Percentiles rank a stretch among this genome's conserved stretches.
Evolutionary conservation across 495 filamentous ascomycete genomes (phyloP).

Genomic region (Cercophora newfieldiana): DNA sequence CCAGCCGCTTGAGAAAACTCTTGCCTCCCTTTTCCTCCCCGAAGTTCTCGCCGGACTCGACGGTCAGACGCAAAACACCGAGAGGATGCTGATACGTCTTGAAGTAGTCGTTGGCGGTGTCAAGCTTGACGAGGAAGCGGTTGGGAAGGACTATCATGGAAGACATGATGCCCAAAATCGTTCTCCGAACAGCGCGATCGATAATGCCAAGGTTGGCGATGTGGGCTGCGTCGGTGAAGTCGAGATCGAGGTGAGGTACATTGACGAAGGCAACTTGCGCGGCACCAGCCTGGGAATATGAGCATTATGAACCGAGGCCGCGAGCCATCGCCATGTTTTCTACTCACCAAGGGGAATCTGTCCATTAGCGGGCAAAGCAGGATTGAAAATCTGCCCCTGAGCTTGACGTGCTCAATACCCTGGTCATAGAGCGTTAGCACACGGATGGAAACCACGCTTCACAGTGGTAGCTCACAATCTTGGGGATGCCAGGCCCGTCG

Average conservation of each 20-base stretch:
- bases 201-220: conserved; percentile 40
- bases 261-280: conserved; percentile 48
- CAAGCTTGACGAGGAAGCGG: conserved; percentile 15
- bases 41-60: conserved; percentile 38
- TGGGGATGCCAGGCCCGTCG: conserved; percentile 40
- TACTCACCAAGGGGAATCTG: conserved; percentile 40
- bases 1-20: conserved; percentile 35
- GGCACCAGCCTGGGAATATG: conserved; percentile 40
- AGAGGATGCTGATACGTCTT: conserved; percentile 42
- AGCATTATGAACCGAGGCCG: neutral
- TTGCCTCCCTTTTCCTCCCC: conserved; percentile 27
- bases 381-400: conserved; percentile 41
- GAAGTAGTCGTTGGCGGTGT: conserved; percentile 15
- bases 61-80: conserved; percentile 42
- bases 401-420: conserved; percentile 45
- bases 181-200: conserved; percentile 36
- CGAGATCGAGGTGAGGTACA: conserved; percentile 39
- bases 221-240: conserved; percentile 44
- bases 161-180: conserved; percentile 40
- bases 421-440: conserved; percentile 2
- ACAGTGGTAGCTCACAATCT: conserved; percentile 29
- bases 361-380: conserved; percentile 43
- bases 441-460: too few species aligned
- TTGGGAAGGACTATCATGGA: conserved; percentile 11
- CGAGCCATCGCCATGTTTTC: neutral